Base-by-base conservation (phyloP, 2,329 filamentous ascomycete genomes). In the Lecanicillium sp. region DNA sequence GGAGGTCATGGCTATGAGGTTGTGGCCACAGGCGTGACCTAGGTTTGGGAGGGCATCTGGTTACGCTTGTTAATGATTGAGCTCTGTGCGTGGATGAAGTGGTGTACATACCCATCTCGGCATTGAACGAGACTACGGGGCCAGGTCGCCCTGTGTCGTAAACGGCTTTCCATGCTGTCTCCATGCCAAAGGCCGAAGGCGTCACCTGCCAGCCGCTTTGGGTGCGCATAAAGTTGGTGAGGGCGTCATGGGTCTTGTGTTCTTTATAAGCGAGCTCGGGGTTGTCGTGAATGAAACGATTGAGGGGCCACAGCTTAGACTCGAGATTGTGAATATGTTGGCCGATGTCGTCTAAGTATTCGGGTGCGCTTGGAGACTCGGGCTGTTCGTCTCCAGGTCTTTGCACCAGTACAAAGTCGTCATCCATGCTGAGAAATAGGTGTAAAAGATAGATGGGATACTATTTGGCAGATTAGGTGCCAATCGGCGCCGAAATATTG, bases 21-120 rank as follows among this genome's bases (percentile, higher is more conserved):
- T 75, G 52, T 76, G 72, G 3, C 72, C 72, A 41, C 72, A 76
- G 5, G 69, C 69, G 46, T 74, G 71, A 27, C 70, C 70, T 4
- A 74, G 60, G 2, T 60, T 63, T 1, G 69, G 65, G 3, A 74
- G 59, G 2, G 69, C 69, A 47, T 74, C 68, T 67, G 22, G 4
- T 6, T 11, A 12, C 8, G 9, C 4, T 3, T 4, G 7, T 17
- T 13, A 30, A 18, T 37, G 17, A 13, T n/a, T 29, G n/a, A n/a
- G n/a, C 14, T 37, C 15, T 30, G 14, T 14, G n/a, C n/a, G 13
- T 17, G 5, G 17, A 8, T 2, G 5, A 8, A 33, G 9, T 19
- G 5, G 11, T n/a, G 7, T 12, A 36, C 49, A 36, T 38, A 53
- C 50, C 55, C 40, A 58, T 58, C 39, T 66, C 62, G 9, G 55